Percentiles rank a stretch among this genome's conserved stretches.
These are phyloP conservation scores for Henckelia pumila DNA, from an alignment of 257 asterid genomes.

Conservation along the genomic window DNA sequence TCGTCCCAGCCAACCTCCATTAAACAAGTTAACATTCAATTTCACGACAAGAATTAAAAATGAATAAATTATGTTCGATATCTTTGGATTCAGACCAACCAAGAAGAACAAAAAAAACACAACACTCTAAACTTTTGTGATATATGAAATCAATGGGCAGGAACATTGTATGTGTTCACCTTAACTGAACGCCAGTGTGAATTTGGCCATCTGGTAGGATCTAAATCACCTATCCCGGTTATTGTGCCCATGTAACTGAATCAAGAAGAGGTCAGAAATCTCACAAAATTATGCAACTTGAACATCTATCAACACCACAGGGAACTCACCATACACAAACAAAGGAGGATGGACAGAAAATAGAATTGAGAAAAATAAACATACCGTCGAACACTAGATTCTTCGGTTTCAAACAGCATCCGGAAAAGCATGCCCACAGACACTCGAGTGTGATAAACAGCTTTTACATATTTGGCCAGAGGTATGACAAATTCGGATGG, in stretches of 20 bases:
- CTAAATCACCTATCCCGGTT: slow-evolving; percentile 74
- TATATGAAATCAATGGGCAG: background rate
- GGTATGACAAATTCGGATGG: slow-evolving; percentile 76
- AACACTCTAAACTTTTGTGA: background rate
- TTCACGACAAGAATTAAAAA: background rate
- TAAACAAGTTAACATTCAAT: slow-evolving; percentile 1
- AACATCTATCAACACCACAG: background rate
- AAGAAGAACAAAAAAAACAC: background rate
- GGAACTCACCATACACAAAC: background rate
- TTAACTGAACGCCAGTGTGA: slow-evolving; percentile 90
- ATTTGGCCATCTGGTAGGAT: slow-evolving; percentile 65
- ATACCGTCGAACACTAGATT: slow-evolving; percentile 77
- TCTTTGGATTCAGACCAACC: background rate
- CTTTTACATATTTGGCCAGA: slow-evolving; percentile 63
- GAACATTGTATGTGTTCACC: slow-evolving; percentile 31
- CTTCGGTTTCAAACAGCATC: slow-evolving; percentile 79
- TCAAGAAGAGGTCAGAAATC: slow-evolving; percentile 21
- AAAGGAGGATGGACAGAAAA: background rate
- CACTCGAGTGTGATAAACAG: slow-evolving; percentile 66
- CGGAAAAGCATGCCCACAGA: slow-evolving; percentile 84
- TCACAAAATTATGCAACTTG: background rate
- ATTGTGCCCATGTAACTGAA: slow-evolving; percentile 87
- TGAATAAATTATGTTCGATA: background rate
- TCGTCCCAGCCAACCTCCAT: slow-evolving; percentile 89
- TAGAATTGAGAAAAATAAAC: slow-evolving; percentile 14